Conservation (phyloP, 495 filamentous ascomycete species). For the Penicillium nucicola region DNA sequence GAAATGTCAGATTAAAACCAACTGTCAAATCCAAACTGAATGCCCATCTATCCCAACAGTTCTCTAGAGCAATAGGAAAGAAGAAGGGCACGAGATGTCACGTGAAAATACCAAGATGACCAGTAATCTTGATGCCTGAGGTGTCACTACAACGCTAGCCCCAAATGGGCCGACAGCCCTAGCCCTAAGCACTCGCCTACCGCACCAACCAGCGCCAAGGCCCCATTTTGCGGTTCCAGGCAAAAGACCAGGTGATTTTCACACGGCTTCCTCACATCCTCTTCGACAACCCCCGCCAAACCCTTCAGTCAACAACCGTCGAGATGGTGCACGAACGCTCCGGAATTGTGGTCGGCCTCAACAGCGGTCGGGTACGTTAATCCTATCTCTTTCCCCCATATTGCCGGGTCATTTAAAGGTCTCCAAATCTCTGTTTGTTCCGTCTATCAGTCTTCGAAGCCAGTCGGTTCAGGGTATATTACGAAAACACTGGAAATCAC, state of each 20-base stretch:
- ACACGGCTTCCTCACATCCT: slow-evolving; percentile 33
- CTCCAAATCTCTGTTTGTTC: slow-evolving; percentile 15
- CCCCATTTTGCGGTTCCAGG: slow-evolving; percentile 28
- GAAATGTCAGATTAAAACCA: background rate
- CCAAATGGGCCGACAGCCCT: slow-evolving; percentile 27
- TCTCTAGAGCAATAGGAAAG: too few relatives aligned
- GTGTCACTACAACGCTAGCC: slow-evolving; percentile 8
- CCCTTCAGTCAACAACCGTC: slow-evolving; percentile 41
- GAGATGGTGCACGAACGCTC: slow-evolving; percentile 64
- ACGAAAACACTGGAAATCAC: slow-evolving; percentile 5
- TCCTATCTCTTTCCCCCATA: slow-evolving; percentile 12
- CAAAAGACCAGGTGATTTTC: slow-evolving; percentile 35
- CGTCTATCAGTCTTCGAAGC: slow-evolving; percentile 12
- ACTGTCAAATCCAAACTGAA: too few relatives aligned
- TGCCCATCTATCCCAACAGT: too few relatives aligned
- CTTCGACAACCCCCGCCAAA: slow-evolving; percentile 47
- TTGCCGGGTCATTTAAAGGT: slow-evolving; percentile 4
- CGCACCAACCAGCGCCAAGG: slow-evolving; percentile 32
- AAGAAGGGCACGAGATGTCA: background rate
- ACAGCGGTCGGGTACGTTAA: slow-evolving; percentile 81
- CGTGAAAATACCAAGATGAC: background rate
- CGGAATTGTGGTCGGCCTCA: slow-evolving; percentile 78
- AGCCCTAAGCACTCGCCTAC: slow-evolving; percentile 32
- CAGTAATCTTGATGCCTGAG: slow-evolving; percentile 1
- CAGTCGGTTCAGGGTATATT: slow-evolving; percentile 13